Evolutionary conservation across 768 basidiomycete genomes (phyloP).

Genomic region (Xerocomellus amylosporus): DNA sequence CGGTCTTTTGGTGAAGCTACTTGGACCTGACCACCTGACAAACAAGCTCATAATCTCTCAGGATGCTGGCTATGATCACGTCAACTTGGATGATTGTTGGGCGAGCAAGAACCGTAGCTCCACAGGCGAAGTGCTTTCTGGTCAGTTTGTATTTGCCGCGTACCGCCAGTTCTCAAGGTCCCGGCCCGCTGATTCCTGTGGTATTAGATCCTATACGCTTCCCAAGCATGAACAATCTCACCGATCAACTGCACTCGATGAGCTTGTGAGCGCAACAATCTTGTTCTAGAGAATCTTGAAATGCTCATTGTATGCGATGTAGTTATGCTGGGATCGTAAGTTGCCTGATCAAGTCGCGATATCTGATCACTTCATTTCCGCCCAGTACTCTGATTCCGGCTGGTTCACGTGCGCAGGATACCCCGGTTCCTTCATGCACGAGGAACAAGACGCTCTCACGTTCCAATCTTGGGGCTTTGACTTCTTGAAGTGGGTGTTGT

Average conservation of each 20-base stretch:
- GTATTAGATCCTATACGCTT: conserved; percentile 48
- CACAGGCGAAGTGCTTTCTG: conserved; percentile 52
- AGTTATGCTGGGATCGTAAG: conserved; percentile 63
- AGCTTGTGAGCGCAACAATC: conserved; percentile 45
- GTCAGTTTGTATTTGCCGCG: conserved; percentile 30
- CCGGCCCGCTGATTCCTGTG: background rate
- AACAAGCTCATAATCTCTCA: conserved; percentile 20
- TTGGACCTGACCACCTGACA: background rate
- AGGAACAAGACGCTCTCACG: conserved; percentile 54
- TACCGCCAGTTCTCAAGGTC: background rate
- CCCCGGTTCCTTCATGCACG: conserved; percentile 62
- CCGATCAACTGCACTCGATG: conserved; percentile 49
- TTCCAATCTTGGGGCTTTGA: conserved; percentile 67
- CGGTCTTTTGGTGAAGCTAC: conserved; percentile 43
- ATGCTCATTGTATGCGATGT: conserved; percentile 3
- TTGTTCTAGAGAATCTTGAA: background rate
- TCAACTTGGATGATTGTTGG: conserved; percentile 67
- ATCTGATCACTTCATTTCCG: background rate
- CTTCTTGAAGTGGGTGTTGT: conserved; percentile 49
- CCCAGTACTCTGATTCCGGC: conserved; percentile 63
- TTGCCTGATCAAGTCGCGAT: background rate
- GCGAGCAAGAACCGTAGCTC: conserved; percentile 51
- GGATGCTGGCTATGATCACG: conserved; percentile 56
- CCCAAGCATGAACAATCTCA: conserved; percentile 55
- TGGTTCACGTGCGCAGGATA: conserved; percentile 63